These are phyloP conservation scores for Avicennia marina DNA, from an alignment of 257 asterid genomes.

Conservation along the genomic window DNA sequence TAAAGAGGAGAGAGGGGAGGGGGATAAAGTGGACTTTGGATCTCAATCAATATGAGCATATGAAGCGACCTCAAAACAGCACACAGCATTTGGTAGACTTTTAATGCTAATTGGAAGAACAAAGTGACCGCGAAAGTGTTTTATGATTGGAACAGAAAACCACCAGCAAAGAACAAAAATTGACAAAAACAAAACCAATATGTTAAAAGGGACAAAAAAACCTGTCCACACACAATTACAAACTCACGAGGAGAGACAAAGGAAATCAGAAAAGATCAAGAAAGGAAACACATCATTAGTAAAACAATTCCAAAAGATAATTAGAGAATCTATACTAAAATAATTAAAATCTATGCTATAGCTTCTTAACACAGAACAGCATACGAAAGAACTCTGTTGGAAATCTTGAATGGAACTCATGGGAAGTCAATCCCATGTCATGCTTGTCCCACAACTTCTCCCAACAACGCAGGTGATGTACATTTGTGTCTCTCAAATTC, in stretches of 20 bases:
- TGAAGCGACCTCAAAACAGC: constrained; percentile 1
- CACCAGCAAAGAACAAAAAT: background rate
- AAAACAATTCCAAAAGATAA: background rate
- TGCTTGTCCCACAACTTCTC: background rate
- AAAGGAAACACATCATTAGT: background rate
- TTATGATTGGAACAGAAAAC: background rate
- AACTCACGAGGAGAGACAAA: background rate
- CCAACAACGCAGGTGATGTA: background rate
- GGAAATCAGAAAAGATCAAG: background rate
- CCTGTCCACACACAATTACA: no score
- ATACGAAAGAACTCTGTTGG: background rate
- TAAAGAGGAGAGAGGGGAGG: no score
- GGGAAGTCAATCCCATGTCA: constrained; percentile 1
- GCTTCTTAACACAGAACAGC: constrained; percentile 11
- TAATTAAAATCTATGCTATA: constrained; percentile 6
- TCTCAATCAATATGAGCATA: background rate
- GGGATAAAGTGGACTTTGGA: background rate
- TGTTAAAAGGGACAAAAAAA: background rate
- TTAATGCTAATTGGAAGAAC: background rate
- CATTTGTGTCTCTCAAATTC: constrained; percentile 5
- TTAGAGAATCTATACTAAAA: background rate
- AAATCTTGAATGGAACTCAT: background rate
- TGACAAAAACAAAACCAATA: background rate
- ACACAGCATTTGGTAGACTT: background rate
- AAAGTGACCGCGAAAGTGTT: background rate